These are phyloP conservation scores for Ascocoryne sarcoides DNA, from an alignment of 2,329 filamentous ascomycete genomes.

Conservation along the genomic window DNA sequence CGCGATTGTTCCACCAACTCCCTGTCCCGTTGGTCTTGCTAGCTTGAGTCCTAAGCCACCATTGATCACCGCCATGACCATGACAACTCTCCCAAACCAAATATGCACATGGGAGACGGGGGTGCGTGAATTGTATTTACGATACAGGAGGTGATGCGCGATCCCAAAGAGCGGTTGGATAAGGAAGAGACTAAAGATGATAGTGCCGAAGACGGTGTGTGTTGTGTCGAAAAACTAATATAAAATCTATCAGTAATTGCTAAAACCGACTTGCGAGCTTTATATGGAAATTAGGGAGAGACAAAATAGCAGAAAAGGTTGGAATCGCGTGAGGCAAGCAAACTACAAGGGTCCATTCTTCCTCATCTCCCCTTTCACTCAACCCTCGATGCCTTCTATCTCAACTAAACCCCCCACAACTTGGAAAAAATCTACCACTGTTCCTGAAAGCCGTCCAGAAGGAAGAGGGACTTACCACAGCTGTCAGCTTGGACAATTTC, in stretches of 20 bases:
- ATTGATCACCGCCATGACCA: conserved; percentile 52
- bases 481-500: conserved; percentile 34
- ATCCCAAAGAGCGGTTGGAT: conserved; percentile 51
- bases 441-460: too few species aligned
- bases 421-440: too few species aligned
- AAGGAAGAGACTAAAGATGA: conserved; percentile 43
- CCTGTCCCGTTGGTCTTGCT: conserved; percentile 28
- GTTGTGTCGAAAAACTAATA: conserved; percentile 44
- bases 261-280: too few species aligned
- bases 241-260: too few species aligned
- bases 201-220: conserved; percentile 49
- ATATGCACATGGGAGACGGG: conserved; percentile 48
- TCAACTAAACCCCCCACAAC: too few species aligned
- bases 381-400: too few species aligned
- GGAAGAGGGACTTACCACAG: conserved; percentile 33
- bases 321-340: too few species aligned
- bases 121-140: conserved; percentile 39
- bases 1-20: conserved; percentile 36
- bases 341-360: too few species aligned
- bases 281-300: too few species aligned
- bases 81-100: conserved; percentile 51
- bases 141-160: conserved; percentile 47
- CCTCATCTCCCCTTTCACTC: too few species aligned
- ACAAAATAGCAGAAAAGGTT: too few species aligned
- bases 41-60: conserved; percentile 52